These are phyloP conservation scores for Xylaria sp. DNA, from an alignment of 2,329 filamentous ascomycete species.

Conservation along the genomic window DNA sequence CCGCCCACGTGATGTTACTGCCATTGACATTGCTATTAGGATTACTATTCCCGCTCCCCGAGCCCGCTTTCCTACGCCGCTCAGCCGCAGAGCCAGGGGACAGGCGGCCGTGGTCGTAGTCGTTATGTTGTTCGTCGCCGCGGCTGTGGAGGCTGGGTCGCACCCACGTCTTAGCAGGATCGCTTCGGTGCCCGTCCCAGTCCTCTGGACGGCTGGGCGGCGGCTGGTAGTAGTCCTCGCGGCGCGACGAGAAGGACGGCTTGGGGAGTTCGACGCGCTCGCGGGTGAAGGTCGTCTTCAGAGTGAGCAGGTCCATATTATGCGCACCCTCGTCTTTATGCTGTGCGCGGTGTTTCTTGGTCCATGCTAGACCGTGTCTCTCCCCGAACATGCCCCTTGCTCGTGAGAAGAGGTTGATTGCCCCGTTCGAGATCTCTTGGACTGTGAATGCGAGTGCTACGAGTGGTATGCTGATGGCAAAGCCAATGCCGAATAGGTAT, in stretches of 20 bases:
- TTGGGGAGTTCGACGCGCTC: conserved; percentile 27
- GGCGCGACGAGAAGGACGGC: conserved; percentile 30
- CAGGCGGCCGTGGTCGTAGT: conserved; percentile 2
- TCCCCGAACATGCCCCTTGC: conserved; percentile 14
- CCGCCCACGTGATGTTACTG: conserved; percentile 37
- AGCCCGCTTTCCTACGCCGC: conserved; percentile 13
- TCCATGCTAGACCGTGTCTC: neutral
- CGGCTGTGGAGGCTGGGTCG: conserved; percentile 27
- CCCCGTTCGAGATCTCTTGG: conserved; percentile 48
- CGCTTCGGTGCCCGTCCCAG: neutral
- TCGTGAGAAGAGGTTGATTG: conserved; percentile 22
- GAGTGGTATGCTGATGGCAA: conserved; percentile 53
- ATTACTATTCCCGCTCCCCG: conserved; percentile 45
- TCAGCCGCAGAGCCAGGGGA: conserved; percentile 20
- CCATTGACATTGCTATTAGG: too few species aligned
- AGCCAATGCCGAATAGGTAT: conserved; percentile 61
- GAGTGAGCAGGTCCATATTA: neutral
- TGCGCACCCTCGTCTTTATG: neutral
- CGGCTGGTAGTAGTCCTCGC: conserved; percentile 29
- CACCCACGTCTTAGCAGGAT: conserved; percentile 1
- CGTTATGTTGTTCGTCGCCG: conserved; percentile 19
- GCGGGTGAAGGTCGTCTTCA: conserved; percentile 3
- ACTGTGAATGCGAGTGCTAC: conserved; percentile 53
- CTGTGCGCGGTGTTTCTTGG: conserved; percentile 5
- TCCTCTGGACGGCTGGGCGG: conserved; percentile 22